Evolutionary conservation across 345 rosid genomes (phyloP).

Genomic region (Eucalyptus urophylla): DNA sequence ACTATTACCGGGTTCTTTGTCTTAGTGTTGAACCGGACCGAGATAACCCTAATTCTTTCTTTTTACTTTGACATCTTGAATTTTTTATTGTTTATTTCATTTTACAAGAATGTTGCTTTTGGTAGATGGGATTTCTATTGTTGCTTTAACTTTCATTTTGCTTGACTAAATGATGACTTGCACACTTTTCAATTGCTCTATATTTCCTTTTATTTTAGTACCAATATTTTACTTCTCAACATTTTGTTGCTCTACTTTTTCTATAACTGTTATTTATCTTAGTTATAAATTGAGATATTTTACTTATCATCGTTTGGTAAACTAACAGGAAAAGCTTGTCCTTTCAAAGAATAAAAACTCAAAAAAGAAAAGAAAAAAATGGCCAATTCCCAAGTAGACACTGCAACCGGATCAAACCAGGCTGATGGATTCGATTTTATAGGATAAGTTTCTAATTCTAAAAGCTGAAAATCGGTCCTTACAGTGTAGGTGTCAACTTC

Average conservation of each 20-base stretch:
- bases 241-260: neutral
- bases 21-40: neutral
- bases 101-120: neutral
- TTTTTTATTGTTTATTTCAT: neutral
- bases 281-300: neutral
- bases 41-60: neutral
- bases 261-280: too few species aligned
- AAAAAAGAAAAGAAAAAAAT: neutral
- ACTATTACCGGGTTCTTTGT: neutral
- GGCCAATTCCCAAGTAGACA: neutral
- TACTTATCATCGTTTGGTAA: neutral
- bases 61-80: neutral
- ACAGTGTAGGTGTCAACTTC: neutral
- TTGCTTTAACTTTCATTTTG: neutral
- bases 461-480: neutral
- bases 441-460: neutral
- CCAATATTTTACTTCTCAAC: neutral
- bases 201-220: neutral
- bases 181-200: neutral
- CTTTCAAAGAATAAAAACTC: neutral
- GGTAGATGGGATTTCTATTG: neutral
- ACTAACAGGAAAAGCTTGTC: neutral
- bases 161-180: neutral
- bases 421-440: neutral
- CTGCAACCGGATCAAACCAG: fast-evolving